Percentiles rank a stretch among this genome's conserved stretches.
phyloP scores from a whole-genome alignment of 768 basidiomycete genomes.

The Mycena crocata region DNA sequence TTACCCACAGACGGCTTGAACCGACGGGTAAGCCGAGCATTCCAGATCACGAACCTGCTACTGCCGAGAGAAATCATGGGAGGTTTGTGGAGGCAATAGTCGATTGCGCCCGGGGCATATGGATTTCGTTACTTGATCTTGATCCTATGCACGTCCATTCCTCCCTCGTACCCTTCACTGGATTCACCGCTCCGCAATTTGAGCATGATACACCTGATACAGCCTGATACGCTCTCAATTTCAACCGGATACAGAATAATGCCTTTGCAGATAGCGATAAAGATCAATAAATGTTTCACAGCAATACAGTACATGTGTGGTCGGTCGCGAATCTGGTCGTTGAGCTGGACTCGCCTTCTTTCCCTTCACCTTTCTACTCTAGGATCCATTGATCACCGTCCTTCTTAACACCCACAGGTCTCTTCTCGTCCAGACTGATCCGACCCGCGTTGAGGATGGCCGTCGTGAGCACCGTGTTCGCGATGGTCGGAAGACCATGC shows the following conservation, averaged over 20 bases:
- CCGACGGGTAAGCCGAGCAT: conserved; percentile 28
- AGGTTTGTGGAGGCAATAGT: conserved; percentile 28
- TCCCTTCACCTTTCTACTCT: conserved; percentile 56
- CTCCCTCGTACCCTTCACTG: conserved; percentile 34
- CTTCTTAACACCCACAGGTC: conserved; percentile 83
- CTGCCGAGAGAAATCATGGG: conserved; percentile 29
- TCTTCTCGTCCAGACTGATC: conserved; percentile 90
- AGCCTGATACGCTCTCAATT: not conserved
- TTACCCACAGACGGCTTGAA: conserved; percentile 32
- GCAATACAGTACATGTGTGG: conserved; percentile 21
- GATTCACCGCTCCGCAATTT: conserved; percentile 28
- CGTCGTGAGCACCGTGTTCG: conserved; percentile 88
- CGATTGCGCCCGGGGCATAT: conserved; percentile 28
- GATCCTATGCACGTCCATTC: conserved; percentile 32
- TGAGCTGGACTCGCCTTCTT: conserved; percentile 29
- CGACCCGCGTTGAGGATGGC: conserved; percentile 93
- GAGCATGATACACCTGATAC: conserved; percentile 18
- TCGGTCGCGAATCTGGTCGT: conserved; percentile 4
- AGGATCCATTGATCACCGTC: conserved; percentile 74
- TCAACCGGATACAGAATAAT: conserved; percentile 13
- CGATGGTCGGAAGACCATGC: conserved; percentile 87
- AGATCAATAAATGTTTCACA: conserved; percentile 18
- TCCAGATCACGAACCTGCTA: conserved; percentile 24
- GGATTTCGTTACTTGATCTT: conserved; percentile 29
- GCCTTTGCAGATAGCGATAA: conserved; percentile 8